phyloP scores from a whole-genome alignment of 768 basidiomycete genomes.

The Amanita molliuscula region DNA sequence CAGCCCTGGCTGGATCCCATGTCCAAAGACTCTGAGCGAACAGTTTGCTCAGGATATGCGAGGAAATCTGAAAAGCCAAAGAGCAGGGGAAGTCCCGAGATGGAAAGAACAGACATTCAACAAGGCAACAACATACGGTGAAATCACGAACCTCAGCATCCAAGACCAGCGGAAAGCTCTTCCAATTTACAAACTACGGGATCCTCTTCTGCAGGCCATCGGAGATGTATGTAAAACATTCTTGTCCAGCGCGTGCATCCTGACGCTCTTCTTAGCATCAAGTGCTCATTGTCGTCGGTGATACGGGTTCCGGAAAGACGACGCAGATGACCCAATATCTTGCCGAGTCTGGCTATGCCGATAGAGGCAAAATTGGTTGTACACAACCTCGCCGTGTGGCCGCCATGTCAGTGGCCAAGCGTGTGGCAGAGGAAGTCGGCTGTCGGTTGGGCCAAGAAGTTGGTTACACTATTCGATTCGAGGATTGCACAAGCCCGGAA shows the following conservation, averaged over 20 bases:
- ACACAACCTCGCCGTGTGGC: slow-evolving; percentile 99
- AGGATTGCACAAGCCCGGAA: slow-evolving; percentile 97
- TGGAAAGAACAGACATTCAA: slow-evolving; percentile 94
- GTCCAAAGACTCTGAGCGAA: slow-evolving; percentile 75
- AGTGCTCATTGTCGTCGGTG: slow-evolving; percentile 96
- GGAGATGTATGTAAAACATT: slow-evolving; percentile 55
- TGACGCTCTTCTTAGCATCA: slow-evolving; percentile 54
- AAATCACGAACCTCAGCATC: slow-evolving; percentile 82
- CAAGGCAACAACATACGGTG: slow-evolving; percentile 93
- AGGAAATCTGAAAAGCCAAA: slow-evolving; percentile 72
- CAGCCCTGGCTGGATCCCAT: slow-evolving; percentile 98
- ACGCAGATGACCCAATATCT: slow-evolving; percentile 99
- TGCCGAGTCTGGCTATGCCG: slow-evolving; percentile 89
- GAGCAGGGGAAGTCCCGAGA: slow-evolving; percentile 69
- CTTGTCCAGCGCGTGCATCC: background rate
- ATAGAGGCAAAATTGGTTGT: slow-evolving; percentile 86
- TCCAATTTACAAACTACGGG: slow-evolving; percentile 93
- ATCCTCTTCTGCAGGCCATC: slow-evolving; percentile 83
- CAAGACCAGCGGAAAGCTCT: slow-evolving; percentile 88
- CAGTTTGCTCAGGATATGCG: slow-evolving; percentile 93
- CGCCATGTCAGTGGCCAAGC: slow-evolving; percentile 98
- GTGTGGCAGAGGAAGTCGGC: slow-evolving; percentile 96
- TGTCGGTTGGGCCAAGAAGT: slow-evolving; percentile 97
- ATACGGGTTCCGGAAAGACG: slow-evolving; percentile 98
- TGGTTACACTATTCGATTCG: slow-evolving; percentile 98